Evolutionary conservation across 2,329 filamentous ascomycete genomes (phyloP).

Genomic region (Microdochium nivale): DNA sequence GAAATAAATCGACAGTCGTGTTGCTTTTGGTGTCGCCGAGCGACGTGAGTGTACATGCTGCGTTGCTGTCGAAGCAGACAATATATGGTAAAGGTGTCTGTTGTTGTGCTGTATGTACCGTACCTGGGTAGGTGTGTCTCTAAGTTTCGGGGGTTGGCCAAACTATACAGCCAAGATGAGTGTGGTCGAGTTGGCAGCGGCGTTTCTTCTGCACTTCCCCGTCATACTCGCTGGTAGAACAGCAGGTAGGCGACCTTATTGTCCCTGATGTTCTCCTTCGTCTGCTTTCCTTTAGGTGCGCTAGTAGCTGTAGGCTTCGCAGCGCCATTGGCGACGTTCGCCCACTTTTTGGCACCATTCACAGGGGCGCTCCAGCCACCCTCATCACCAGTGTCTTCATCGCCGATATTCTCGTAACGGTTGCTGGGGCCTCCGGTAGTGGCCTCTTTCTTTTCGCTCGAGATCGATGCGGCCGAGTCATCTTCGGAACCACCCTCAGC

Average conservation of each 20-base stretch:
- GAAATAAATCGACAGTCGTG: no score
- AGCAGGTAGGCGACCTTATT: constrained; percentile 96
- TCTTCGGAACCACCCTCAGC: constrained; percentile 79
- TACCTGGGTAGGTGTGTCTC: no score
- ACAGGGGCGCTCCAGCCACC: constrained; percentile 57
- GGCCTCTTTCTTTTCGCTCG: constrained; percentile 54
- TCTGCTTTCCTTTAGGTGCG: constrained; percentile 46
- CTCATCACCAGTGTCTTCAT: constrained; percentile 59
- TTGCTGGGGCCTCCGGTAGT: constrained; percentile 44
- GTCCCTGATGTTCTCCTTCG: constrained; percentile 65
- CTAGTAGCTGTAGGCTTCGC: constrained; percentile 34
- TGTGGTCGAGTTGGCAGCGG: no score
- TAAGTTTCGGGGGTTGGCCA: no score
- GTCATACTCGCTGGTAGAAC: constrained; percentile 75
- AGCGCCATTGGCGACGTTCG: constrained; percentile 57
- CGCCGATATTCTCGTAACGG: constrained; percentile 63
- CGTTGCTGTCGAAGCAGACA: no score
- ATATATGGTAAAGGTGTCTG: no score
- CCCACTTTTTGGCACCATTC: constrained; percentile 71
- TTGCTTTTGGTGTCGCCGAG: no score
- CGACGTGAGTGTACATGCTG: no score
- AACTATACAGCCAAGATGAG: no score
- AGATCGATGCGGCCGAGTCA: constrained; percentile 51
- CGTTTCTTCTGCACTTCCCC: background rate
- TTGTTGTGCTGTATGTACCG: no score